Evolutionary conservation across 176 grass and related monocot species (phyloP).

Genomic region (Chrysopogon serrulatus): DNA sequence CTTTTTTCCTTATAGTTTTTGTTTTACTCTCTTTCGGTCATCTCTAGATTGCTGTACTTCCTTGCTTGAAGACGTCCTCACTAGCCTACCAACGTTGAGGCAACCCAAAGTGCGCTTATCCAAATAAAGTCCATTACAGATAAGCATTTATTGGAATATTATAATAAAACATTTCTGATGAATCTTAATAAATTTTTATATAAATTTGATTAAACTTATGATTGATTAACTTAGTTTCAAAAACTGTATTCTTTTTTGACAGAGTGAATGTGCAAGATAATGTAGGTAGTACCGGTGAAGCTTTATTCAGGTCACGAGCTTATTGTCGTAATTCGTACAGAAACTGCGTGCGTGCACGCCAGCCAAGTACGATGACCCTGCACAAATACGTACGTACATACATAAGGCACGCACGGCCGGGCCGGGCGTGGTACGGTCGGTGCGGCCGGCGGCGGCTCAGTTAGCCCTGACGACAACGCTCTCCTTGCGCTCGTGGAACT

Average conservation of each 20-base stretch:
- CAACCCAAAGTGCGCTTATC: too few species aligned
- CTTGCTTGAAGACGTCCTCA: too few species aligned
- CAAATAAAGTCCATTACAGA: too few species aligned
- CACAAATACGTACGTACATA: background rate
- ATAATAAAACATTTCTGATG: too few species aligned
- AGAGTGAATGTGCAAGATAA: background rate
- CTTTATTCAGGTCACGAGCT: conserved; percentile 24
- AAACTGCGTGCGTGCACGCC: background rate
- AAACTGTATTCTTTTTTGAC: background rate
- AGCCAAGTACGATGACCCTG: background rate
- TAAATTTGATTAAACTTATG: background rate
- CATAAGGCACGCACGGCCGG: background rate
- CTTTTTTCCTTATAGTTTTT: too few species aligned
- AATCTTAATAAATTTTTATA: too few species aligned
- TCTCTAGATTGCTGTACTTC: too few species aligned
- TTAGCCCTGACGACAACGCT: conserved; percentile 6
- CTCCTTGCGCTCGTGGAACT: conserved; percentile 49
- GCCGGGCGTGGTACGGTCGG: too few species aligned
- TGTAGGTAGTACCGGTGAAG: background rate
- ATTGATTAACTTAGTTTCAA: background rate
- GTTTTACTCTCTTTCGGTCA: too few species aligned
- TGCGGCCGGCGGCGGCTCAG: background rate
- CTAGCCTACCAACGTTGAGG: too few species aligned
- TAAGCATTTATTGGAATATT: too few species aligned
- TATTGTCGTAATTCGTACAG: conserved; percentile 7